phyloP scores from a whole-genome alignment of 1,284 basidiomycete genomes.

The Tremellales sp. region DNA sequence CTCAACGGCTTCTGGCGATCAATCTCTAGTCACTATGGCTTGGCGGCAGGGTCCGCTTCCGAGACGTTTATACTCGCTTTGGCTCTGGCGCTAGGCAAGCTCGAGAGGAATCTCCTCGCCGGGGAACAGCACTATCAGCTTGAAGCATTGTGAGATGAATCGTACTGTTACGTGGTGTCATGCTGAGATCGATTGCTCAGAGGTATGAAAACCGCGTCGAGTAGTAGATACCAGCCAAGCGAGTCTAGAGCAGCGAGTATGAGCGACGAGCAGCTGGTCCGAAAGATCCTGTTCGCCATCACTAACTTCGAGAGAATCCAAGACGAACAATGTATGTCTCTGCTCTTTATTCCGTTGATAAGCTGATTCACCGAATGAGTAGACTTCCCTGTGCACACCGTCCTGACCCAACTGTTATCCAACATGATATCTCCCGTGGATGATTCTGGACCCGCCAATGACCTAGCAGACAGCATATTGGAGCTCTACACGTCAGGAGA shows the following conservation, averaged over 20 bases:
- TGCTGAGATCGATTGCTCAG: background rate
- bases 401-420: slow-evolving; percentile 38
- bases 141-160: slow-evolving; percentile 23
- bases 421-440: slow-evolving; percentile 42
- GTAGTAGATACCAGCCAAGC: background rate
- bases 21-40: background rate
- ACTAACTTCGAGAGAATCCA: slow-evolving; percentile 42
- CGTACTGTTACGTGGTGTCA: background rate
- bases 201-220: background rate
- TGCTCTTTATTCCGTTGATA: background rate
- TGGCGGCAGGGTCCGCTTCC: slow-evolving; percentile 5
- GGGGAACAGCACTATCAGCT: slow-evolving; percentile 29
- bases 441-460: slow-evolving; percentile 11
- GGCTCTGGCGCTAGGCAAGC: slow-evolving; percentile 29
- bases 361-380: slow-evolving; percentile 1
- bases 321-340: slow-evolving; percentile 31
- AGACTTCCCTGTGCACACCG: slow-evolving; percentile 37
- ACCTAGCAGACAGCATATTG: slow-evolving; percentile 17
- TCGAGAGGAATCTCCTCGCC: slow-evolving; percentile 42
- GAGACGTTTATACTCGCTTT: slow-evolving; percentile 25
- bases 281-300: slow-evolving; percentile 34
- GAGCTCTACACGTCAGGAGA: slow-evolving; percentile 31
- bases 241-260: slow-evolving; percentile 14
- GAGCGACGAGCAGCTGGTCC: slow-evolving; percentile 28
- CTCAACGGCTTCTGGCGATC: slow-evolving; percentile 10